Evolutionary conservation across 108 stramenopile genomes (phyloP), one percentile per base, ranked within the genome.

Genomic region (Asterionellopsis glacialis): DNA sequence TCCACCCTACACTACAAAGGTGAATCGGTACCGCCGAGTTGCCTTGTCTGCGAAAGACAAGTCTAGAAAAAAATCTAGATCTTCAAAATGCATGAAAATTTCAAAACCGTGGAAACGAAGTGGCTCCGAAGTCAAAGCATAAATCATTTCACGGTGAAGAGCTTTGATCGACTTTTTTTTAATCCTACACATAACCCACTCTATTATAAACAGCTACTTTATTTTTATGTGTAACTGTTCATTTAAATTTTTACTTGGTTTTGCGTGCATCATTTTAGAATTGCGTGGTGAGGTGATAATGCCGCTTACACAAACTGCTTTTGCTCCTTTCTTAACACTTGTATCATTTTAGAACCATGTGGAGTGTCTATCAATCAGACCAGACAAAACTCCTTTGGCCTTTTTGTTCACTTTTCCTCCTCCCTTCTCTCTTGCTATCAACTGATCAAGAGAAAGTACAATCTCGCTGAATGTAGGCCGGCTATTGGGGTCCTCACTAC

Each of bases 351-450:
- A 94, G 67, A 94, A 94, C 93, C 93, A 94, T 27, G 93, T 90
- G n/a, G 93, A 94, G 64, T 91, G 93, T 16, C 90, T 70, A 69
- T 94, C 90, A 43, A 90, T 85, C 65, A 94, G 69, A 16, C 79
- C 80, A 1, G 83, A 63, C 21, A 86, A 80, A 40, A 72, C 63
- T 52, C 45, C 48, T 13, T 68, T 45, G n/a, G 60, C 47, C 43
- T 81, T 76, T 59, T 58, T 76, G 15, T 51, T 63, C 55, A 71
- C 40, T 39, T 10, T 57, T 24, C 74, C 67, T 10, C 85, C 83
- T 55, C 55, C 70, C 55, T 87, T 87, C 71, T 92, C 91, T 27
- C 74, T 80, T 19, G 71, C 68, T 41, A 82, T 48, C 64, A 94
- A 65, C 14, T 51, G 59, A 49, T 88, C 84, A 39, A 94, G 65